Base-by-base conservation (phyloP, 2,329 filamentous ascomycete species). In the Alternaria arborescens region DNA sequence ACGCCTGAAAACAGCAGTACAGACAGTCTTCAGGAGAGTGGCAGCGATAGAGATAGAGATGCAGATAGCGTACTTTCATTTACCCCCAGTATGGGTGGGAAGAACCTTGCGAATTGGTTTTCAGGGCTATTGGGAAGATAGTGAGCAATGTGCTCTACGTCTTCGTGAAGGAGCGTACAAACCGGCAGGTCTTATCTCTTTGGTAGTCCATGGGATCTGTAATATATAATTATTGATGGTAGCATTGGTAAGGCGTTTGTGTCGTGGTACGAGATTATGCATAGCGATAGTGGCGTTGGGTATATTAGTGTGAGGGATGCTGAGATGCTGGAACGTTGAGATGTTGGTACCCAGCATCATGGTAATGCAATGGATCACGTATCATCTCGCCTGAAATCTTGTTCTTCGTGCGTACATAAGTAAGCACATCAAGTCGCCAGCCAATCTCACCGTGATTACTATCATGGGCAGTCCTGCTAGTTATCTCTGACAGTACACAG, bases 71-170 rank as follows among this genome's bases (percentile, higher is more conserved):
- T 67, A 20, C 14, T 70, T 5, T 73, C 71, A 40, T 66, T 72
- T 50, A 68, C 73, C 14, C 70, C 70, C 2, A 72, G 68, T 40
- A 62, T 67, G 48, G 60, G 61, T n/a, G 66, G 70, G 2, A 76
- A 71, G 64, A 72, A 76, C 16, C 44, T 77, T n/a, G 60, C 73
- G 7, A 70, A 41, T 24, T 77, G 75, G 75, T 66, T 78, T 20
- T 76, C 75, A 1, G 74, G 72, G 3, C 54, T 78, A 18, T 42
- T 77, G 32, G 74, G 75, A 18, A 32, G 53, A 22, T 61, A 40
- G 38, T 52, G 40, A 43, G n/a, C 8, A n/a, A 30, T 18, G 22
- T 8, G 8, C 16, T 14, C 28, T 22, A 43, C 22, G 46, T 32
- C 18, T 20, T 43, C 22, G 14, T 41, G 40, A 8, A 42, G 40